Evolutionary conservation across 2,329 filamentous ascomycete species (phyloP).

Genomic region (Bipolaris sorokiniana): DNA sequence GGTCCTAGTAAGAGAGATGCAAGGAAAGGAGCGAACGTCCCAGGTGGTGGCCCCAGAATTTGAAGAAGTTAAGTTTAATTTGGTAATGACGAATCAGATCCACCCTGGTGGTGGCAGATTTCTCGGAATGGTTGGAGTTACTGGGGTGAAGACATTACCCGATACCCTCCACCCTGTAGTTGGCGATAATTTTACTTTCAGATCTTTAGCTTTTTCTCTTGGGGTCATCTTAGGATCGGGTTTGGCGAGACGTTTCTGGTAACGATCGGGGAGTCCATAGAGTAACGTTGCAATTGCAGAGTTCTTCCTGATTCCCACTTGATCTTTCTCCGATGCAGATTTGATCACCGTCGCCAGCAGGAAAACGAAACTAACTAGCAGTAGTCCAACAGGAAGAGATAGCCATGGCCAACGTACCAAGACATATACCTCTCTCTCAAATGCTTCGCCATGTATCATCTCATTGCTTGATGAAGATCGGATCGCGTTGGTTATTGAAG

Average conservation of each 20-base stretch:
- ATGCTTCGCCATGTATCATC: slow-evolving; percentile 18
- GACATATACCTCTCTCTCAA: slow-evolving; percentile 18
- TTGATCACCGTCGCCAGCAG: slow-evolving; percentile 26
- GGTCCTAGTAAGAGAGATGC: no score
- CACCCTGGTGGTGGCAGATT: neutral
- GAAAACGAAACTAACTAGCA: slow-evolving; percentile 30
- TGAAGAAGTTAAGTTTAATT: no score
- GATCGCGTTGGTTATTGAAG: slow-evolving; percentile 26
- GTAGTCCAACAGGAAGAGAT: slow-evolving; percentile 28
- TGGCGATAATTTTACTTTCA: neutral
- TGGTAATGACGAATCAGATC: no score
- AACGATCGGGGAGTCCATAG: neutral
- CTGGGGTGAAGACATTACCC: neutral
- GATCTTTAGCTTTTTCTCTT: neutral
- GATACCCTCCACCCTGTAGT: neutral
- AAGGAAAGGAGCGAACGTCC: no score
- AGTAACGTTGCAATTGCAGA: neutral
- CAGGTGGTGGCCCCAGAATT: no score
- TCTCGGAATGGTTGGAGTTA: neutral
- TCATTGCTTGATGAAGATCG: slow-evolving; percentile 20
- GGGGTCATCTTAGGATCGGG: neutral
- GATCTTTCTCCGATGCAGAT: neutral
- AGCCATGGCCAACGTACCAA: slow-evolving; percentile 35
- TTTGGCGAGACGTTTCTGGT: neutral
- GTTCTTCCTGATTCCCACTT: neutral